These are phyloP conservation scores for Thymus quinquecostatus DNA, from an alignment of 257 asterid species.

Conservation along the genomic window DNA sequence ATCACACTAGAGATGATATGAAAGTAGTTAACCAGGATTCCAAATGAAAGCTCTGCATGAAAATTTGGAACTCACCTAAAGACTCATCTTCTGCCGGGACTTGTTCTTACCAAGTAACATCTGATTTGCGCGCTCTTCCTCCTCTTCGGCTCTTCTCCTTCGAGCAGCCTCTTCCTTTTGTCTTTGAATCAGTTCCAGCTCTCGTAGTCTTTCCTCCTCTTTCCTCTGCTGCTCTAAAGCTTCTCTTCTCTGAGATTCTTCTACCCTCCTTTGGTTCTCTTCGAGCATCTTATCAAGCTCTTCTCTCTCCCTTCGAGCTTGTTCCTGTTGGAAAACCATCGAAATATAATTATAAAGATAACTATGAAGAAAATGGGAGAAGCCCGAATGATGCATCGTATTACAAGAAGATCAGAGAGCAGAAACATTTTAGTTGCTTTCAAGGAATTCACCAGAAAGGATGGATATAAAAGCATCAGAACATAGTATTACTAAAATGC, in stretches of 20 bases:
- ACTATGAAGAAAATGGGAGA: not conserved
- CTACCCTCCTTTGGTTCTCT: conserved; percentile 88
- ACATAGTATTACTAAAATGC: not conserved
- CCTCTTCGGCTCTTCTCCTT: conserved; percentile 72
- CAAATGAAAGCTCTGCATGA: not conserved
- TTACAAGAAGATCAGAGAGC: not conserved
- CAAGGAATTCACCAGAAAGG: conserved; percentile 4
- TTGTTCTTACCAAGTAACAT: conserved; percentile 45
- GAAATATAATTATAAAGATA: conserved; percentile 2
- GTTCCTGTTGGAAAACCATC: conserved; percentile 55
- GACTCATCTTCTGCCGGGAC: conserved; percentile 52
- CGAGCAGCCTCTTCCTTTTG: conserved; percentile 87
- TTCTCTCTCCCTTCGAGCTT: conserved; percentile 90
- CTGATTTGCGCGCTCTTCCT: conserved; percentile 61
- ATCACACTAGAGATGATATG: not conserved
- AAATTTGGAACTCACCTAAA: conserved; percentile 11
- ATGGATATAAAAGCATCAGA: not conserved
- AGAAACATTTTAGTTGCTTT: conserved; percentile 18
- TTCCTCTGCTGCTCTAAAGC: conserved; percentile 77
- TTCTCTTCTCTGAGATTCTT: conserved; percentile 87
- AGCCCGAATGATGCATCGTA: not conserved
- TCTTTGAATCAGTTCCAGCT: conserved; percentile 82
- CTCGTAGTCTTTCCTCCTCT: conserved; percentile 85
- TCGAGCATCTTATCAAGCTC: conserved; percentile 95
- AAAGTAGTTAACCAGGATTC: not conserved